Evolutionary conservation across 2,329 filamentous ascomycete genomes (phyloP), one percentile per base, ranked within the genome.

Genomic region (Nannizzia gypsea): DNA sequence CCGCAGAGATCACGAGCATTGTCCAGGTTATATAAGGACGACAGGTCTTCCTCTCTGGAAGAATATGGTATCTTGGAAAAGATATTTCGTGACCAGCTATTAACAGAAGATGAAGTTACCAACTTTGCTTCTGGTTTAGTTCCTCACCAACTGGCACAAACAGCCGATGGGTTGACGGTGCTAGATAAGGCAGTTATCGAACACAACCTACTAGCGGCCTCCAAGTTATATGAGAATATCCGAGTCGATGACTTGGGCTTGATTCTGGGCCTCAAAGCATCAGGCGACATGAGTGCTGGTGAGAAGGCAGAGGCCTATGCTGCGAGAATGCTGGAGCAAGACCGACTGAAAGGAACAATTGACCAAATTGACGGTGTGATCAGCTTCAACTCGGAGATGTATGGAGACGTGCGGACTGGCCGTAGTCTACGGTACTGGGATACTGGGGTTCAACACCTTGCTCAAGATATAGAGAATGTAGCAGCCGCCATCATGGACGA

Each of bases 281-380:
- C 69, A 15, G 70, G 68, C 13, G 73, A 77, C 42, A 64, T 74
- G 3, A 75, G 74, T 1, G 75, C 74, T 61, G 83, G 83, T 0
- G 88, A 88, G 57, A 87, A 86, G 71, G 92, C 92, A 2, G 93
- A 99, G 77, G 85, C 88, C 61, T 96, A 93, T 59, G 93, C 92
- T 11, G 90, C 92, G 3, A 82, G 84, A 66, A 99, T 99, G 93
- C 89, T 99, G 67, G 91, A 97, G 77, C 91, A 96, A 73, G 90
- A 89, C 8, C 84, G 93, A 34, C 75, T 99, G 57, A 83, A 87
- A 2, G 93, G 92, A 6, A 85, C 87, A 60, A 97, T 99, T 68
- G 92, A 99, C 73, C 93, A 99, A 77, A 91, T 99, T 60, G 89
- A 90, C 60, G 82, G 87, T 13, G 77, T 91, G 9, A 91, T 99